A percentile compares a stretch with the other conserved stretches of the same genome.
phyloP scores from a whole-genome alignment of 1,139 yeast genomes.

The Yamadazyma aaseri region DNA sequence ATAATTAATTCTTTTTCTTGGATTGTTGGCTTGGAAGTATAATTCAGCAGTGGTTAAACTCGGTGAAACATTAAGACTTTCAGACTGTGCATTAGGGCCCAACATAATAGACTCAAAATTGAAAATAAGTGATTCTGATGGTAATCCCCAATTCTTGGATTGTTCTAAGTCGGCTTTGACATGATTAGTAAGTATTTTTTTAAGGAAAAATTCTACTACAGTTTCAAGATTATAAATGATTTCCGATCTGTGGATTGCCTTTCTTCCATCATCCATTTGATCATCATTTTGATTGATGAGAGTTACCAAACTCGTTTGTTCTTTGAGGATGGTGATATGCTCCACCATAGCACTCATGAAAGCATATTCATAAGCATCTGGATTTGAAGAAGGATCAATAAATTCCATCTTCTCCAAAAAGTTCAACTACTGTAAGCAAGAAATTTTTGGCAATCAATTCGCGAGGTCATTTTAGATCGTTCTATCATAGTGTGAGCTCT shows the following conservation, averaged over 20 bases:
- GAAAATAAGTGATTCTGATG: slow-evolving; percentile 11
- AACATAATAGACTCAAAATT: slow-evolving; percentile 15
- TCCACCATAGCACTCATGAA: slow-evolving; percentile 15
- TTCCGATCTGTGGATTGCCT: slow-evolving; percentile 10
- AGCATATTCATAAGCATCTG: slow-evolving; percentile 16
- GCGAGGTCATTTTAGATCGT: too few relatives aligned
- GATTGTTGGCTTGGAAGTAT: neutral
- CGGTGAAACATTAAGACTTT: neutral
- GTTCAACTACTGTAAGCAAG: too few relatives aligned
- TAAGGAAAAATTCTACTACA: slow-evolving; percentile 13
- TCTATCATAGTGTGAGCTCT: too few relatives aligned
- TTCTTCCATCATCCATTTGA: slow-evolving; percentile 5
- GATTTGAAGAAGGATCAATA: slow-evolving; percentile 10
- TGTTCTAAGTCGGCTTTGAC: slow-evolving; percentile 12
- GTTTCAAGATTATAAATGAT: slow-evolving; percentile 13
- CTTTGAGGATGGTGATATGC: slow-evolving; percentile 10
- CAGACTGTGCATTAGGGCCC: slow-evolving; percentile 17
- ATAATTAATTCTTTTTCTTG: neutral
- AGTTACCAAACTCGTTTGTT: slow-evolving; percentile 9
- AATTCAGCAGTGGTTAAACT: neutral
- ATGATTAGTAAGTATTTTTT: slow-evolving; percentile 10
- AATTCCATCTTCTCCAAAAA: slow-evolving; percentile 11
- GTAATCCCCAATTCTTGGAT: slow-evolving; percentile 13
- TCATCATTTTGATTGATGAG: slow-evolving; percentile 6
- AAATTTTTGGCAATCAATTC: too few relatives aligned